These are phyloP conservation scores for Clarireedia hainanense DNA, from an alignment of 2,329 filamentous ascomycete genomes.

Conservation along the genomic window DNA sequence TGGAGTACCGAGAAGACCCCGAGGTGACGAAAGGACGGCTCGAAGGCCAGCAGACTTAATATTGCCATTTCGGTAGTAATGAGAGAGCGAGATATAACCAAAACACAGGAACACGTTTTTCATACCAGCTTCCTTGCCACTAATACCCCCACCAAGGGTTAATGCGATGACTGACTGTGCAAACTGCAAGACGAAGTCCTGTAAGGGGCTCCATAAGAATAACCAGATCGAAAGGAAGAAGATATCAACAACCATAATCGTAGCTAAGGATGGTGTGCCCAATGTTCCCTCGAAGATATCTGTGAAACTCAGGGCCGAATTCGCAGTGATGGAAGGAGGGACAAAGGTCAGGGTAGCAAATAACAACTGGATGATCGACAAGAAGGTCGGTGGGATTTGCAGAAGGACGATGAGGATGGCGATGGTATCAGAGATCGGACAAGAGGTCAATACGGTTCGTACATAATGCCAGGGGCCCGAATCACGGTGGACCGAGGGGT, in stretches of 20 bases:
- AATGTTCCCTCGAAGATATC: constrained; percentile 86
- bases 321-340: constrained; percentile 70
- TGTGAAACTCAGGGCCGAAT: constrained; percentile 63
- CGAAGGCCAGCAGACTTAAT: constrained; percentile 24
- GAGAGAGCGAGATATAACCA: constrained; percentile 46
- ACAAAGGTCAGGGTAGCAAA: constrained; percentile 93
- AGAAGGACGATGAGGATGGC: constrained; percentile 94
- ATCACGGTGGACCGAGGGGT: constrained; percentile 60
- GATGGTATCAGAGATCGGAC: constrained; percentile 89
- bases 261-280: constrained; percentile 78
- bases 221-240: constrained; percentile 81
- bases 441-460: constrained; percentile 79
- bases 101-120: constrained; percentile 67
- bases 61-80: constrained; percentile 24
- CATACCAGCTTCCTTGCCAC: constrained; percentile 58
- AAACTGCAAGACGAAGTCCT: constrained; percentile 81
- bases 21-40: constrained; percentile 22
- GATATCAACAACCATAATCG: constrained; percentile 75
- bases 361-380: constrained; percentile 83
- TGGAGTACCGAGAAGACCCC: constrained; percentile 19
- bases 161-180: constrained; percentile 91
- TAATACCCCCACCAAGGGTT: constrained; percentile 75
- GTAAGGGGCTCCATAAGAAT: constrained; percentile 78
- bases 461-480: constrained; percentile 68
- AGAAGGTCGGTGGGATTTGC: constrained; percentile 79